These are phyloP conservation scores for Pyronema omphalodes DNA, from an alignment of 495 filamentous ascomycete genomes.

Conservation along the genomic window DNA sequence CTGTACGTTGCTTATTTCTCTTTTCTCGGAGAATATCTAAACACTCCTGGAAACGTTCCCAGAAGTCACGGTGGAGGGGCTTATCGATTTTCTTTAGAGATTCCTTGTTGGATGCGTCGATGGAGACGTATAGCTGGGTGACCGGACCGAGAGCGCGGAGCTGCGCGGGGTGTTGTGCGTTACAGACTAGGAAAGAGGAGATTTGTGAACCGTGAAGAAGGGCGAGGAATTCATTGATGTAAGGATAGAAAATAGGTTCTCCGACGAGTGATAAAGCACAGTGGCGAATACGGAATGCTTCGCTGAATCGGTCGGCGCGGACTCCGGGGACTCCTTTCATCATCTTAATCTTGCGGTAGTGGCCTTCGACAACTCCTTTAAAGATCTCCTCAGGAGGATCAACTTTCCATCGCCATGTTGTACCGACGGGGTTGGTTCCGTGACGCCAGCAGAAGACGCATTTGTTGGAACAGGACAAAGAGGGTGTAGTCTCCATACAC, in stretches of 20 bases:
- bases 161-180: conserved; percentile 91
- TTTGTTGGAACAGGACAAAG: conserved; percentile 89
- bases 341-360: conserved; percentile 96
- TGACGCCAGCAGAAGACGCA: conserved; percentile 98
- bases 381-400: conserved; percentile 82
- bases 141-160: conserved; percentile 62
- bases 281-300: conserved; percentile 83
- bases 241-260: conserved; percentile 93
- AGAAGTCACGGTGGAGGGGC: conserved; percentile 87
- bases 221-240: conserved; percentile 76
- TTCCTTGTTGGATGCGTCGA: conserved; percentile 85
- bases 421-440: conserved; percentile 90
- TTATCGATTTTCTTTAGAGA: conserved; percentile 72
- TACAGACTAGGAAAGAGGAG: conserved; percentile 89
- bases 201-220: conserved; percentile 73
- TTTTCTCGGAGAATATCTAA: conserved; percentile 74
- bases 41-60: conserved; percentile 83
- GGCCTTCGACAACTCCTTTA: conserved; percentile 67
- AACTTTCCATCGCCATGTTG: conserved; percentile 88
- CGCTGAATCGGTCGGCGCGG: conserved; percentile 72
- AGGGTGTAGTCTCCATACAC: conserved; percentile 95
- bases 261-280: conserved; percentile 83
- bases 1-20: conserved; percentile 67
- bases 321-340: conserved; percentile 84
- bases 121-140: conserved; percentile 87